Percentiles rank a stretch among this genome's conserved stretches.
phyloP scores from a whole-genome alignment of 2,329 filamentous ascomycete genomes.

The Aureobasidium sp. region DNA sequence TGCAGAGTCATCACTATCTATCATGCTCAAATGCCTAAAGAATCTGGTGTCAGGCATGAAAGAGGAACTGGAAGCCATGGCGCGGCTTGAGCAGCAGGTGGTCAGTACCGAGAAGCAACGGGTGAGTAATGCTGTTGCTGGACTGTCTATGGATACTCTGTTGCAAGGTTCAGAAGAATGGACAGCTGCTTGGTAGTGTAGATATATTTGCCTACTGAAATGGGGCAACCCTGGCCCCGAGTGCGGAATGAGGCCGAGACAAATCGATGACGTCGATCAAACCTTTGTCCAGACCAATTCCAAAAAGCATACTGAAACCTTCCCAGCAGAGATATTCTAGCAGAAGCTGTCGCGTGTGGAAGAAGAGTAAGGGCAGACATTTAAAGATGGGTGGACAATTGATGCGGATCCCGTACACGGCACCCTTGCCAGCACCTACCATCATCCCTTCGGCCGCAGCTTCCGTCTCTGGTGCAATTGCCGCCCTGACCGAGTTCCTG shows the following conservation, averaged over 20 bases:
- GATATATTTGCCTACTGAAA: background rate
- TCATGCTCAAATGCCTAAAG: conserved; percentile 2
- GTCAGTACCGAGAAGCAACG: conserved; percentile 10
- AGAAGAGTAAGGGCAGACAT: too few relatives aligned
- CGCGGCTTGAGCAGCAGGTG: conserved; percentile 10
- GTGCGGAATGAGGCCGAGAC: background rate
- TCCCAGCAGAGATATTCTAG: background rate
- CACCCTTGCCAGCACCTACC: conserved; percentile 66
- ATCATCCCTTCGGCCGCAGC: conserved; percentile 67
- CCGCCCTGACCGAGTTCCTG: conserved; percentile 72
- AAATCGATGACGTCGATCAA: conserved; percentile 7
- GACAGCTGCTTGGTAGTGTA: background rate
- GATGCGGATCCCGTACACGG: conserved; percentile 86
- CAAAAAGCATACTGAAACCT: background rate
- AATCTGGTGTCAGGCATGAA: conserved; percentile 5
- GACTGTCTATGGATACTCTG: conserved; percentile 1
- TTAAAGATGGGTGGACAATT: conserved; percentile 32
- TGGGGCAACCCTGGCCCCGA: background rate
- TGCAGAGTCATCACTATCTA: background rate
- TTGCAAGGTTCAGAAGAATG: conserved; percentile 6
- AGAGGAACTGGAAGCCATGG: conserved; percentile 9
- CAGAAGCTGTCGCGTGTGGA: background rate
- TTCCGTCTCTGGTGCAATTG: conserved; percentile 64
- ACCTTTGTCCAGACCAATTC: background rate
- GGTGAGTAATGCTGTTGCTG: conserved; percentile 36